Conservation (phyloP, 352 stramenopile species). For the Phytophthora brassicae region DNA sequence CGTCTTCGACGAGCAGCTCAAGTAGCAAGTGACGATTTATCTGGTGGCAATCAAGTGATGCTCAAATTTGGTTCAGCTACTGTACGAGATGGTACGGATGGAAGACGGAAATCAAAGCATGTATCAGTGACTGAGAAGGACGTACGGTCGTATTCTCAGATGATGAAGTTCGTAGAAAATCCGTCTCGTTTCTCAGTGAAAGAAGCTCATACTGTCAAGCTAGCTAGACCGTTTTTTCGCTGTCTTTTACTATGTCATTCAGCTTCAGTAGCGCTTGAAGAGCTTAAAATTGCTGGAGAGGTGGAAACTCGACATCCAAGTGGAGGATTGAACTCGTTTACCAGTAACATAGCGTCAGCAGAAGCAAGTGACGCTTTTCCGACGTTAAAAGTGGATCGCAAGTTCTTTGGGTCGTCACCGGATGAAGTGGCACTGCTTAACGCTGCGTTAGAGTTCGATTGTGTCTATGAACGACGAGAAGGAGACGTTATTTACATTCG, state of each 20-base stretch:
- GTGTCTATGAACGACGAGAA: constrained; percentile 74
- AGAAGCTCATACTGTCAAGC: constrained; percentile 56
- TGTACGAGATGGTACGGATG: constrained; percentile 7
- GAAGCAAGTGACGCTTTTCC: constrained; percentile 36
- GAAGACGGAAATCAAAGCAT: constrained; percentile 37
- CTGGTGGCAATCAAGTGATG: constrained; percentile 20
- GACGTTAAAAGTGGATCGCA: constrained; percentile 37
- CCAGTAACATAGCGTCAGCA: constrained; percentile 20
- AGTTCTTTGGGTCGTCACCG: constrained; percentile 79
- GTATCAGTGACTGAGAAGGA: constrained; percentile 68
- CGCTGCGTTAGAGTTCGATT: constrained; percentile 80
- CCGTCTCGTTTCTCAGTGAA: constrained; percentile 46
- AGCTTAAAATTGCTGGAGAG: constrained; percentile 18
- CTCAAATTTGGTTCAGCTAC: constrained; percentile 19
- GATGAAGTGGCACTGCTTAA: constrained; percentile 84
- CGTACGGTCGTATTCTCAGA: constrained; percentile 60
- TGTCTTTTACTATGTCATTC: constrained; percentile 84
- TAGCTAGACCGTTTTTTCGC: constrained; percentile 77
- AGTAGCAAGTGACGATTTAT: constrained; percentile 22
- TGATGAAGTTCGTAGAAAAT: constrained; percentile 72
- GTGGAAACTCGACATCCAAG: constrained; percentile 25
- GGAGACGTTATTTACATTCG: constrained; percentile 76
- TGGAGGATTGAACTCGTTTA: constrained; percentile 26
- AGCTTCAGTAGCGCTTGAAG: constrained; percentile 60
- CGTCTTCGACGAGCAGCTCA: constrained; percentile 46